Evolutionary conservation across 345 rosid species (phyloP), one percentile per base, ranked within the genome.

Genomic region (Aquilaria yunnanensis): DNA sequence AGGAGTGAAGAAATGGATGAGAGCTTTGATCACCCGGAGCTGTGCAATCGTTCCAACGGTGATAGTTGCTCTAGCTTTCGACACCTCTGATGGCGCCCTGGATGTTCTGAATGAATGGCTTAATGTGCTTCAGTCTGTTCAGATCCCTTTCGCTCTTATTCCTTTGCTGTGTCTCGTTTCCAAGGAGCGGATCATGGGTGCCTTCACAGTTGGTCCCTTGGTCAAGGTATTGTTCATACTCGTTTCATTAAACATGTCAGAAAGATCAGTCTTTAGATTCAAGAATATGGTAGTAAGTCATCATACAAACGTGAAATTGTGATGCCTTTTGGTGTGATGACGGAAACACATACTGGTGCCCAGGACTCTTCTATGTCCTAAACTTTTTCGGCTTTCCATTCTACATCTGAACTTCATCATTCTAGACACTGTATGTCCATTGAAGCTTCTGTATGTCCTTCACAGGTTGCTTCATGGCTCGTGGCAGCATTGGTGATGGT

Each of bases 1-100:
- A 78, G 81, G 79, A 68, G 68, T 93, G 85, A 93, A 90, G 79
- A 93, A 93, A 71, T 93, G 98, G 98, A 31, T 87, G 52, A 77
- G 98, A 80, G 89, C 98, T 29, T 65, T 93, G 77, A 93, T 93
- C 75, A 93, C 97, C 0, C 85, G 96, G 23, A 92, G 98, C 71
- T 89, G 75, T 52, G 97, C 96, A 0, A 87, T 90, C 32, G 59
- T 92, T 65, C 98, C 96, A 33, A 90, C 98, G 9, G 85, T 92
- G 54, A 79, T 81, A 10, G 91, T 85, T 64, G 98, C 98, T 32
- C 80, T 92, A 56, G 71, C 70, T 62, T 92, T 89, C 47, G 96
- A 92, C 70, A 75, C 81, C 12, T 80, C 83, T 10, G 97, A 86
- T 30, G 85, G 81, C 50, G 71, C 84, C 1, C 73, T 89, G 10